Evolutionary conservation across 331 rosid species (phyloP), one percentile per base, ranked within the genome.

Genomic region (Quercus lobata): DNA sequence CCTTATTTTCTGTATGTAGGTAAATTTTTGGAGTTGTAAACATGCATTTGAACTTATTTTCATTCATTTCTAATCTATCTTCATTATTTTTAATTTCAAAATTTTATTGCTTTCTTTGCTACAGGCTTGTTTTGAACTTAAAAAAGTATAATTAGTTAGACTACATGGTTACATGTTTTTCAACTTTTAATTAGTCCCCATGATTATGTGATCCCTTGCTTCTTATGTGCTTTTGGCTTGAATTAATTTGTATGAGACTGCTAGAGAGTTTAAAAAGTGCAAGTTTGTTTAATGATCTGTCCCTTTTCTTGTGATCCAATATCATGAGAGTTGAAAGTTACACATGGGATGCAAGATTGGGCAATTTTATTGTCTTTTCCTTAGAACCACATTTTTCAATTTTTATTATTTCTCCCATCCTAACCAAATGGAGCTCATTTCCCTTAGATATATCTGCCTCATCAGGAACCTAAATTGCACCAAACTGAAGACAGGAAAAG

Each of bases 401-500:
- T 60, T 29, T 5, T 16, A 27, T 62, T 62, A 29, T 5, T 29
- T 60, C 46, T 9, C 46, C 10, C 22, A 65, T 65, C 22, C 46
- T 30, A 60, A 29, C 46, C 72, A 68, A 68, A 68, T 7, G 12
- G 27, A 4, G 46, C 29, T n/a, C 17, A 34, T 34, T 66, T 35
- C 53, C 15, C 11, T 35, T 68, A 34, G 25, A 68, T 68, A 68
- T 18, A 32, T 35, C 16, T 19, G 53, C 72, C 53, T 19, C 4
- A 14, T 35, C 27, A 68, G 16, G 25, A 32, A 34, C 52, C 27
- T 17, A 68, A 49, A 32, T 68, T 68, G 72, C 52, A 68, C 72
- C 72, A 34, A 68, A 73, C 75, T 73, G 75, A 85, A 69, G 65
- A 68, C 75, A 71, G 34, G 80, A 72, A 79, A 58, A 55, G 79